phyloP scores from a whole-genome alignment of 768 basidiomycete genomes.

The Russula sp. region DNA sequence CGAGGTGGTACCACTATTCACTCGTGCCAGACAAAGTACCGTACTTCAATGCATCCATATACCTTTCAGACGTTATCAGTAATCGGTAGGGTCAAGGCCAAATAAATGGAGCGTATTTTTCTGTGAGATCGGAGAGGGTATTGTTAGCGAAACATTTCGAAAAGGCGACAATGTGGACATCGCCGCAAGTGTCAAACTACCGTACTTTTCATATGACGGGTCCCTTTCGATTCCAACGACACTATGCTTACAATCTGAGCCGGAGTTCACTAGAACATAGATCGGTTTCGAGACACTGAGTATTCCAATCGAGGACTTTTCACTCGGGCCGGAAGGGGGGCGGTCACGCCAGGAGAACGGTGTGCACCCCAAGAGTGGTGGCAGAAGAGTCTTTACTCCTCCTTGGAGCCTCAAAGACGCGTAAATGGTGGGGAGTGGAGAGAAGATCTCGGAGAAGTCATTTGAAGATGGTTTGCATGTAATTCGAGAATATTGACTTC shows the following conservation, averaged over 20 bases:
- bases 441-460: background rate
- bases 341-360: constrained; percentile 34
- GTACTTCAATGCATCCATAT: no score
- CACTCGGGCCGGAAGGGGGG: constrained; percentile 37
- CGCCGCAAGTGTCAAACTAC: constrained; percentile 91
- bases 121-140: constrained; percentile 93
- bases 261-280: constrained; percentile 43
- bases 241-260: constrained; percentile 11
- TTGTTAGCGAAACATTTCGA: constrained; percentile 80
- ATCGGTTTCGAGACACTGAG: no score
- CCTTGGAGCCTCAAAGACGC: background rate
- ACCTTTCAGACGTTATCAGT: no score
- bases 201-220: constrained; percentile 88
- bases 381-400: constrained; percentile 39
- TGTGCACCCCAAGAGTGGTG: constrained; percentile 32
- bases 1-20: no score
- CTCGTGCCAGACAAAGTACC: no score
- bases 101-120: constrained; percentile 56
- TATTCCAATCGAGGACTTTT: constrained; percentile 36
- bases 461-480: background rate
- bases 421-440: constrained; percentile 13
- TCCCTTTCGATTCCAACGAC: constrained; percentile 36
- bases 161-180: constrained; percentile 98
- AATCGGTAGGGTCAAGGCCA: no score
- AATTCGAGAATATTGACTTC: constrained; percentile 23